Evolutionary conservation across 1,284 basidiomycete species (phyloP), one percentile per base, ranked within the genome.

Genomic region (Erythrobasidium hasegawianum): DNA sequence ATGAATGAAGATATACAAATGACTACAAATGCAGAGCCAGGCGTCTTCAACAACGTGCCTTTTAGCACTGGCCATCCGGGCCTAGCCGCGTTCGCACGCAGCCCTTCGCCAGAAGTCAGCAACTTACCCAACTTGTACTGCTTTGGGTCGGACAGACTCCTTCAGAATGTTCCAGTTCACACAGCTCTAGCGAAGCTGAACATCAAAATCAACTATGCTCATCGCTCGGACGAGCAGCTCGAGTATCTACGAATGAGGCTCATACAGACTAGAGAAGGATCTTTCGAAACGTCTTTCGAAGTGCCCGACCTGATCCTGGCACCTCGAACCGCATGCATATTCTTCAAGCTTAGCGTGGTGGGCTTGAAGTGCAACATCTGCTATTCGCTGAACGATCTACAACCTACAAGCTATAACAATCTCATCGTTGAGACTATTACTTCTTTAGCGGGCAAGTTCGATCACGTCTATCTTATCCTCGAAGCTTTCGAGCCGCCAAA

Each of bases 201-300:
- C 22, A 49, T 65, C n/a, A 52, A 57, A 16, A 26, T 65, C 4
- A 53, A 57, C 45, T 65, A 65, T 40, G 55, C 62, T 27, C 55
- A 57, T 13, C 55, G 57, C 50, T 18, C 24, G n/a, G 55, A 57
- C 43, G 49, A 57, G 55, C 41, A 13, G 16, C 47, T 11, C 33
- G 20, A 11, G 4, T 56, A 20, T 20, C 53, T 14, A 24, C 20
- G 26, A 24, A 41, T 9, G 26, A 26, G 9, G 9, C 22, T 4
- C 38, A 57, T 14, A 11, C 38, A 10, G n/a, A 56, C 1, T 11
- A 20, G 14, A 27, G 53, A 11, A 26, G 29, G 40, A 56, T 41
- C 27, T 33, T n/a, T 24, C 43, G 50, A 53, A 16, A 53, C 26
- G 26, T 8, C 3, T 29, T 10, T 53, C 18, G 26, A 29, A 24